phyloP scores from a whole-genome alignment of 108 stramenopile genomes.

The Cyclotella baltica region DNA sequence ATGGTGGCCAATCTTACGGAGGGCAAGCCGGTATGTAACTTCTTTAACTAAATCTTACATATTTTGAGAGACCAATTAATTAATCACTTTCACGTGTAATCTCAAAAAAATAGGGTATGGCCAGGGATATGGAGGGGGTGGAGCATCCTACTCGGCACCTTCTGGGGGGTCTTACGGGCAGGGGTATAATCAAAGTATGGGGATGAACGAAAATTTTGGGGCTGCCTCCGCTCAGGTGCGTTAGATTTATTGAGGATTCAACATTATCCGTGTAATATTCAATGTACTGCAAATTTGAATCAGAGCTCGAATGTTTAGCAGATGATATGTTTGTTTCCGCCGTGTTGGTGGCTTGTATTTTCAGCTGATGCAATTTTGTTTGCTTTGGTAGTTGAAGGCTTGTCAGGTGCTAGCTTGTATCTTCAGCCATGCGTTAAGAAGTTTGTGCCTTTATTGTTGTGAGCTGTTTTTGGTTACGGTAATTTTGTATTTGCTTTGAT shows the following conservation, averaged over 20 bases:
- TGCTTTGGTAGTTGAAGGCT: no score
- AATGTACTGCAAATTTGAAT: not conserved
- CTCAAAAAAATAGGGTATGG: conserved; percentile 23
- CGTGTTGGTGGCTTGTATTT: no score
- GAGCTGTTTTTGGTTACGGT: no score
- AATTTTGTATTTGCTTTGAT: no score
- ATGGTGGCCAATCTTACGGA: conserved; percentile 28
- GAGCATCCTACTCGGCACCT: conserved; percentile 41
- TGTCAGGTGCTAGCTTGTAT: no score
- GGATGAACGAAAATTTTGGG: conserved; percentile 38
- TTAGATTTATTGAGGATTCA: not conserved
- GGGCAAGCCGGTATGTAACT: conserved; percentile 18
- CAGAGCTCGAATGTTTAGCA: no score
- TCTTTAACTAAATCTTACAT: not conserved
- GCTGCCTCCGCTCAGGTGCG: conserved; percentile 27
- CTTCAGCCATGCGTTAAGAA: no score
- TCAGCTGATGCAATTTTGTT: no score
- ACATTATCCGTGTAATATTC: not conserved
- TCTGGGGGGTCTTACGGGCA: conserved; percentile 37
- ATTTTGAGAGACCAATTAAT: not conserved
- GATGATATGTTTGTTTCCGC: no score
- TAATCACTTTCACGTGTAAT: not conserved
- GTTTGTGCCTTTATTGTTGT: no score
- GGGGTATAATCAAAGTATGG: conserved; percentile 29
- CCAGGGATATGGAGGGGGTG: conserved; percentile 37